phyloP scores from a whole-genome alignment of 2,329 filamentous ascomycete genomes.

The Pestalotiopsis sp. region DNA sequence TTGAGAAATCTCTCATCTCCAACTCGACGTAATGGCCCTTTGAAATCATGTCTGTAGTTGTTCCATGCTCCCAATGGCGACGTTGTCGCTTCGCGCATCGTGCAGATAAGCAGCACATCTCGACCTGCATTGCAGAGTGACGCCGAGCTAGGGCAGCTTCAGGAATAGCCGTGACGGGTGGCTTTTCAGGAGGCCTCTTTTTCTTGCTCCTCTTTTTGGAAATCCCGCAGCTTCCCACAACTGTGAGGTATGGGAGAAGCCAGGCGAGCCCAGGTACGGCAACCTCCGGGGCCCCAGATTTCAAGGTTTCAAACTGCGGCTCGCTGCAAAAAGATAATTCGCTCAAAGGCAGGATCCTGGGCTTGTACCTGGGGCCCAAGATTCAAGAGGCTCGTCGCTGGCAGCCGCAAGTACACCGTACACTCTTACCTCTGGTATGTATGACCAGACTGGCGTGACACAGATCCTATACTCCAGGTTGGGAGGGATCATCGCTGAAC shows the following conservation, averaged over 20 bases:
- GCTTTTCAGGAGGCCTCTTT: not conserved
- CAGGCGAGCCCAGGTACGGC: not conserved
- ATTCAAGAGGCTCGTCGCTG: no score
- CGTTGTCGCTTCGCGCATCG: not conserved
- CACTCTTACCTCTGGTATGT: not conserved
- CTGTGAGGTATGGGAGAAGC: not conserved
- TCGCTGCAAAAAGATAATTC: not conserved
- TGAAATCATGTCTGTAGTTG: no score
- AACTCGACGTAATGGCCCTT: no score
- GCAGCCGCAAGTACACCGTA: no score
- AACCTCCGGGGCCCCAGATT: not conserved
- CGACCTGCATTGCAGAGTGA: not conserved
- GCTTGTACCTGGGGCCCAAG: not conserved
- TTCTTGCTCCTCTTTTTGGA: not conserved
- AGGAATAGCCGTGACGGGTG: not conserved
- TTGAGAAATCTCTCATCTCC: no score
- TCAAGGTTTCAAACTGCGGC: not conserved
- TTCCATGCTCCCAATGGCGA: no score
- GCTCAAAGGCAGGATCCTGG: not conserved
- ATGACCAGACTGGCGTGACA: not conserved
- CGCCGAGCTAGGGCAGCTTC: not conserved
- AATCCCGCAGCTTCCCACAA: not conserved
- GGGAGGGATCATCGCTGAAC: not conserved
- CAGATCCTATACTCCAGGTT: not conserved
- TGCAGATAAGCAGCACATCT: not conserved